Conservation (phyloP, 768 basidiomycete genomes). For the Boletellus sp. region DNA sequence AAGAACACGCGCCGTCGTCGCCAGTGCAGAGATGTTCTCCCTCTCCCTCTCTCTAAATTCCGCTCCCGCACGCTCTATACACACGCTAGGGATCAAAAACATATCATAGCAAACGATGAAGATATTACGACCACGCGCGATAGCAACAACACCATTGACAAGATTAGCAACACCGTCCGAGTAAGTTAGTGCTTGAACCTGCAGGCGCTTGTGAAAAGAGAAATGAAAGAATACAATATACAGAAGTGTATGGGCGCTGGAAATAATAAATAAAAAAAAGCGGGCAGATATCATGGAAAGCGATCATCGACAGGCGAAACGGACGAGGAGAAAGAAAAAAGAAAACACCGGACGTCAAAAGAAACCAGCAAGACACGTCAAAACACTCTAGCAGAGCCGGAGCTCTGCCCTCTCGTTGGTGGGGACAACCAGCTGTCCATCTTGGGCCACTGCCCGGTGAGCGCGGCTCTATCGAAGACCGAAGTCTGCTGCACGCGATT, state of each 20-base stretch:
- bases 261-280: slow-evolving; percentile 7
- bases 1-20: no score
- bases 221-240: slow-evolving; percentile 20
- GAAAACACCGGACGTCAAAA: background rate
- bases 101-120: slow-evolving; percentile 12
- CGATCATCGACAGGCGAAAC: background rate
- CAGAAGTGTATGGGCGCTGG: slow-evolving; percentile 15
- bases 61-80: no score
- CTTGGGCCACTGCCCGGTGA: slow-evolving; percentile 32
- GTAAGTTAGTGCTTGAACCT: slow-evolving; percentile 31
- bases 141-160: slow-evolving; percentile 6
- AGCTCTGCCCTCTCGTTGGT: slow-evolving; percentile 28
- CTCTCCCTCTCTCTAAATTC: no score
- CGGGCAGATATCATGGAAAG: background rate
- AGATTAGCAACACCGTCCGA: slow-evolving; percentile 29
- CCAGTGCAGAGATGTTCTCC: no score
- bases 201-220: slow-evolving; percentile 18
- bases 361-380: slow-evolving; percentile 18
- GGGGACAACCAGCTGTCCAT: slow-evolving; percentile 34
- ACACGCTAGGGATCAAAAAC: slow-evolving; percentile 3
- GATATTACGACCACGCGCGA: slow-evolving; percentile 11
- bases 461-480: slow-evolving; percentile 26
- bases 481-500: slow-evolving; percentile 25
- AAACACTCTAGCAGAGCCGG: slow-evolving; percentile 30
- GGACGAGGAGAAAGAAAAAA: background rate